Evolutionary conservation across 345 rosid species (phyloP), one percentile per base, ranked within the genome.

Genomic region (Reutealis trisperma): DNA sequence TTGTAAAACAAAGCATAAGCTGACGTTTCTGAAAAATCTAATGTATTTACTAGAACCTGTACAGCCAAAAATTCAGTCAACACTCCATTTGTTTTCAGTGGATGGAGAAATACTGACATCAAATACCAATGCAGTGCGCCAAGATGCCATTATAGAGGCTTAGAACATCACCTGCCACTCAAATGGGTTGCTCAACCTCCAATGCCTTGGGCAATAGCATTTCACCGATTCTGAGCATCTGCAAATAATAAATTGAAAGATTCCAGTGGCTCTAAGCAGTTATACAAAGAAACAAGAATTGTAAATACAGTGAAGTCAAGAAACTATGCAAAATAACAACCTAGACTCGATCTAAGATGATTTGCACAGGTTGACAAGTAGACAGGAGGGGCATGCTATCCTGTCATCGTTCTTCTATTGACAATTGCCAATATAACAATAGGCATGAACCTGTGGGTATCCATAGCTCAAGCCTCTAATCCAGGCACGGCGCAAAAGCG

Each of bases 191-290:
- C 0, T 52, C 66, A 67, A 76, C 77, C 67, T 76, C 79, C 83
- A 62, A 71, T 74, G 81, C 77, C 71, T 41, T 45, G 15, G 72
- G 80, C 37, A 51, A 34, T 63, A 73, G 27, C 60, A 57, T 45
- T 76, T 51, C 66, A 68, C 79, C 73, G 22, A 67, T 77, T 74
- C 83, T 65, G 81, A 80, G 41, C 47, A 63, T 67, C 86, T 67
- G 76, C 82, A 78, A 78, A 60, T 59, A n/a, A 70, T 58, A 74
- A 70, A 72, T 77, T 24, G 8, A 69, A 70, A 63, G 65, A 60
- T 49, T 74, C 77, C 44, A 77, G 61, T 65, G 55, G 68, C 72
- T 73, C 78, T 71, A 68, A 44, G 71, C 66, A 71, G 80, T 77
- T 55, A 57, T 47, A 71, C 30, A 45, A 71, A 34, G 63, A 24